Evolutionary conservation across 345 rosid species (phyloP).

Genomic region (Eucalyptus curtisii): DNA sequence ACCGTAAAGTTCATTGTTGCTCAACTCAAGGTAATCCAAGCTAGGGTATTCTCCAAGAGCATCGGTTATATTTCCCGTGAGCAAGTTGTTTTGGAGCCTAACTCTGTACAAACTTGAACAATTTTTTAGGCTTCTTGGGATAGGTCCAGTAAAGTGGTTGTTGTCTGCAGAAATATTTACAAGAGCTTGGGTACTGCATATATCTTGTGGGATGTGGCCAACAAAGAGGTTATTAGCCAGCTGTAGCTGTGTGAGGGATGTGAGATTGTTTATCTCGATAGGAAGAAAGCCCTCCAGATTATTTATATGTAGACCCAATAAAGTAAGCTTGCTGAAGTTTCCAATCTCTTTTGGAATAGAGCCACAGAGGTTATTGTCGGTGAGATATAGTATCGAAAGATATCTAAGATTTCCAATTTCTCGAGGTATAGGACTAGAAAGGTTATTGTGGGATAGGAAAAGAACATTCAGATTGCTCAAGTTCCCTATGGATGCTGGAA

Average conservation of each 20-base stretch:
- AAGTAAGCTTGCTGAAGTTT: too few relatives aligned
- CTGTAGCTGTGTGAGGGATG: not conserved
- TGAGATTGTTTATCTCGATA: not conserved
- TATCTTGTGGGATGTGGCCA: not conserved
- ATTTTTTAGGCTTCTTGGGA: conserved; percentile 1
- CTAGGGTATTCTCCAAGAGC: not conserved
- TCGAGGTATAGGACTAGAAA: not conserved
- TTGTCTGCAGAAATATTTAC: rapidly evolving
- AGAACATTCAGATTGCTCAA: not conserved
- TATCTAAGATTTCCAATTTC: too few relatives aligned
- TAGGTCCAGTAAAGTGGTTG: not conserved
- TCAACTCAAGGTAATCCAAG: not conserved
- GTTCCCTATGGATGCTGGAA: not conserved
- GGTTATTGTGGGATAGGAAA: not conserved
- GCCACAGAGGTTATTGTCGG: too few relatives aligned
- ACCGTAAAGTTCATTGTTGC: not conserved
- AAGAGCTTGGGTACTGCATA: not conserved
- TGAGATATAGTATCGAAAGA: too few relatives aligned
- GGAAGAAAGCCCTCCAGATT: not conserved
- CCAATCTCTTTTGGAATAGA: not conserved
- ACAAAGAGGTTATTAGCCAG: not conserved
- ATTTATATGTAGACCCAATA: not conserved
- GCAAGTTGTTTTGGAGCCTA: not conserved
- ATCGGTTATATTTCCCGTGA: not conserved
- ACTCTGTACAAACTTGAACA: not conserved